Conservation (phyloP, 2,329 filamentous ascomycete genomes). For the Colletotrichum cuscutae region DNA sequence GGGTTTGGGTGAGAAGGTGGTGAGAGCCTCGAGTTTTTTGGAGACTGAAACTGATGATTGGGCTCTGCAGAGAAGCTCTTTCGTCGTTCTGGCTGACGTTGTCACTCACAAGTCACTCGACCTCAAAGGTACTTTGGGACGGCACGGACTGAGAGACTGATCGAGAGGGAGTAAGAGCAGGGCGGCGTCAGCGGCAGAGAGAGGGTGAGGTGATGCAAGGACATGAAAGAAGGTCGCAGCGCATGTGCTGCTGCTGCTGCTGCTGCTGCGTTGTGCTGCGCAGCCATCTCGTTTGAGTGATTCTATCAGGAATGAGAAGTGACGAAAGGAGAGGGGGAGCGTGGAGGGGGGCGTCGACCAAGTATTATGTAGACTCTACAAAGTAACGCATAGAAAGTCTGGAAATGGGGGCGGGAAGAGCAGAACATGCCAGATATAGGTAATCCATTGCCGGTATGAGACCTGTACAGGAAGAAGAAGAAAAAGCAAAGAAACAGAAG, state of each 20-base stretch:
- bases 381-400: too few relatives aligned
- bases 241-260: conserved; percentile 22
- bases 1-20: not conserved
- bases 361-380: not conserved
- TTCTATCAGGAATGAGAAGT: conserved; percentile 30
- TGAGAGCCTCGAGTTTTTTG: not conserved
- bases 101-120: conserved; percentile 27
- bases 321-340: not conserved
- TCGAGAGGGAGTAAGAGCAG: not conserved
- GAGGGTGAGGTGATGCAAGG: not conserved
- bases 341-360: not conserved
- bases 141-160: not conserved
- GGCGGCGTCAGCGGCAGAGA: not conserved
- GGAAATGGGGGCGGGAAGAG: not conserved
- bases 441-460: not conserved
- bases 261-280: conserved; percentile 16
- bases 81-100: not conserved
- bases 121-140: conserved; percentile 14
- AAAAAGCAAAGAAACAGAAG: conserved; percentile 5
- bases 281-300: conserved; percentile 30
- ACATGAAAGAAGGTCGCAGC: conserved; percentile 14
- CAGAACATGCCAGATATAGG: conserved; percentile 21
- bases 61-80: not conserved
- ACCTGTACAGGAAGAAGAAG: not conserved
- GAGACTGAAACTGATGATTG: not conserved